phyloP scores from a whole-genome alignment of 2,329 filamentous ascomycete species.

The Fusarium zealandicum region DNA sequence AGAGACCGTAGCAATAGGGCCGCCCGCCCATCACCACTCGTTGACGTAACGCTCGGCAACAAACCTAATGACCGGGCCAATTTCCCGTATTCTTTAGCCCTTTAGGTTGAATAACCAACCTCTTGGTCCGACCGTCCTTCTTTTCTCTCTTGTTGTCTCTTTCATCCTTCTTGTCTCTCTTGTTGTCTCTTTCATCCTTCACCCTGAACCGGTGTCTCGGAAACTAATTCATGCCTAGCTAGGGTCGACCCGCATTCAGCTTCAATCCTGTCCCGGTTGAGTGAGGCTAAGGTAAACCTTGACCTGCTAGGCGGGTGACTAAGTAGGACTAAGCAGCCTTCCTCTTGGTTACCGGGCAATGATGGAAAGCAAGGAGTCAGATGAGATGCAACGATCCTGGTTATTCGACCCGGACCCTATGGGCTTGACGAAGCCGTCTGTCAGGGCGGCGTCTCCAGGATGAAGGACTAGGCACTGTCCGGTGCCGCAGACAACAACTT shows the following conservation, averaged over 20 bases:
- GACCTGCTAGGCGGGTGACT: constrained; percentile 22
- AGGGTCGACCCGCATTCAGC: constrained; percentile 25
- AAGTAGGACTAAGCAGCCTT: constrained; percentile 14
- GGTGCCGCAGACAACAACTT: constrained; percentile 22
- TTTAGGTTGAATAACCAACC: background rate
- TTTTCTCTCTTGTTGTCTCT: constrained; percentile 35
- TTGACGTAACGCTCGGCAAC: constrained; percentile 11
- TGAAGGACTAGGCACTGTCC: constrained; percentile 28
- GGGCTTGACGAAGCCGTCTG: constrained; percentile 14
- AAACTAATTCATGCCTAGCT: constrained; percentile 19
- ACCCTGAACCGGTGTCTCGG: constrained; percentile 10
- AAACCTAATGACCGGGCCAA: constrained; percentile 12
- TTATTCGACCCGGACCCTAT: constrained; percentile 19
- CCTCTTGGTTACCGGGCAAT: constrained; percentile 16
- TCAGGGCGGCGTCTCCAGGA: constrained; percentile 14
- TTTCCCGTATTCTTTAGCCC: constrained; percentile 4
- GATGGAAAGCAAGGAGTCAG: constrained; percentile 29
- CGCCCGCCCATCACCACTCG: background rate
- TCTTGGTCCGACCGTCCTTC: constrained; percentile 6
- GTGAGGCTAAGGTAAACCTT: constrained; percentile 18
- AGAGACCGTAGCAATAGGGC: constrained; percentile 12
- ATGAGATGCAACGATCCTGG: constrained; percentile 25
- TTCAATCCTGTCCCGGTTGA: constrained; percentile 20
- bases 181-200: constrained; percentile 10
- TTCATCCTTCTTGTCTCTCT: background rate